phyloP scores from a whole-genome alignment of 352 stramenopile genomes.

The Pseudoperonospora humuli region DNA sequence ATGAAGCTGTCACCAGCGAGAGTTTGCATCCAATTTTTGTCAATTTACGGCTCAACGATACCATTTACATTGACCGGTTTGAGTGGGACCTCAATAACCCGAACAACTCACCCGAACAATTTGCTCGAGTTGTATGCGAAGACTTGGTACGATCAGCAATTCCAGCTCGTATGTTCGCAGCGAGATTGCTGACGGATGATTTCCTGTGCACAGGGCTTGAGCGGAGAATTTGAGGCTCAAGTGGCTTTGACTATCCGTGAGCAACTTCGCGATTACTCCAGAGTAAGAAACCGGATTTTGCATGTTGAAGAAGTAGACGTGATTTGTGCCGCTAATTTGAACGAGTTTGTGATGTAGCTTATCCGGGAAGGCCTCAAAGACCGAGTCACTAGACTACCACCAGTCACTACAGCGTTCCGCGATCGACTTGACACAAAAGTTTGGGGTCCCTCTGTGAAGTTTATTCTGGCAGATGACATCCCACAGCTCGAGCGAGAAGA shows the following conservation, averaged over 20 bases:
- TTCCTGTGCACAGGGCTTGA: constrained; percentile 38
- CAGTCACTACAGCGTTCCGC: constrained; percentile 45
- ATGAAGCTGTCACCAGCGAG: constrained; percentile 41
- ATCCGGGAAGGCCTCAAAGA: constrained; percentile 66
- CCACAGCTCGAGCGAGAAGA: constrained; percentile 63
- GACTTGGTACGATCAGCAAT: constrained; percentile 40
- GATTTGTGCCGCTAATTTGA: constrained; percentile 1
- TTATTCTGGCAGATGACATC: constrained; percentile 69
- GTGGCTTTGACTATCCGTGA: constrained; percentile 73
- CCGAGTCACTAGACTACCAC: constrained; percentile 45
- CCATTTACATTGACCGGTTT: constrained; percentile 74
- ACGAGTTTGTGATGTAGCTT: constrained; percentile 26
- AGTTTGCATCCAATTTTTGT: constrained; percentile 75
- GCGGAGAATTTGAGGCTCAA: constrained; percentile 71
- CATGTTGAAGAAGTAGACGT: not conserved
- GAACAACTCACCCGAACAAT: constrained; percentile 57
- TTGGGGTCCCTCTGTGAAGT: constrained; percentile 69
- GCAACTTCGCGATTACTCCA: constrained; percentile 67
- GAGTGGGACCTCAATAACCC: constrained; percentile 73
- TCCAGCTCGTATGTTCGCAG: not conserved
- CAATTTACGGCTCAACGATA: constrained; percentile 76
- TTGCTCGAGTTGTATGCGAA: constrained; percentile 57
- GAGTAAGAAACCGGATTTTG: constrained; percentile 21
- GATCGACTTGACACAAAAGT: constrained; percentile 50
- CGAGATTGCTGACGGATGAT: not conserved